Evolutionary conservation across 116 monocot genomes (phyloP), one percentile per base, ranked within the genome.

Genomic region (Thalassia testudinum): DNA sequence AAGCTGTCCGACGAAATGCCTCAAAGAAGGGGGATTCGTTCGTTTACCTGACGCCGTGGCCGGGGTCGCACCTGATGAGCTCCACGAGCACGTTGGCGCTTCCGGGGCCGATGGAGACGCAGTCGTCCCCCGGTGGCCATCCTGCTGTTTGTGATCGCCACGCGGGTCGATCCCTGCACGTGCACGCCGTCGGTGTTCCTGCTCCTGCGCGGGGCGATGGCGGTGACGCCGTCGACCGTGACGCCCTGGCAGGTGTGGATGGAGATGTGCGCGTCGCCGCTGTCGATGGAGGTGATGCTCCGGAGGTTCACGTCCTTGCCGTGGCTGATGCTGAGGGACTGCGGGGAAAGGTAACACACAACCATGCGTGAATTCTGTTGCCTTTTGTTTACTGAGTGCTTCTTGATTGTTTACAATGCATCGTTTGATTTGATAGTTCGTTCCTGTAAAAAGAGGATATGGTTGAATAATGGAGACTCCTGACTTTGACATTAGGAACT

Each of bases 171-270:
- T 30, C 20, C 29, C 47, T 78, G 74, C 7, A 83, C 53, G 52
- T 83, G 83, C 34, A 83, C 51, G 14, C 83, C 83, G 58, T 83
- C 83, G 37, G 83, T 83, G 71, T 83, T 83, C 0, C 78, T 78
- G 62, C 83, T 83, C 58, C 68, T 68, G 14, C 43, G 68, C 15
- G 83, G 74, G 0, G 83, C 78, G 0, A 11, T n/a, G 43, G 75
- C 62, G n/a, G 21, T 67, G 17, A 75, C 58, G 3, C 62, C 58
- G 21, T 54, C 52, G 17, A 83, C 21, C 37, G 40, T 63, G 26
- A 84, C 84, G 0, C 37, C 0, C 51, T 24, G 25, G 56, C 84
- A 75, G 4, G 45, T 23, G 7, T 60, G 0, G 48, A 84, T 54
- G 47, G 72, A 72, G n/a, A 84, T 64, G 64, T 84, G 84, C 64